Evolutionary conservation across 83 land plant genomes (phyloP).

Genomic region (Isoetes engelmannii): DNA sequence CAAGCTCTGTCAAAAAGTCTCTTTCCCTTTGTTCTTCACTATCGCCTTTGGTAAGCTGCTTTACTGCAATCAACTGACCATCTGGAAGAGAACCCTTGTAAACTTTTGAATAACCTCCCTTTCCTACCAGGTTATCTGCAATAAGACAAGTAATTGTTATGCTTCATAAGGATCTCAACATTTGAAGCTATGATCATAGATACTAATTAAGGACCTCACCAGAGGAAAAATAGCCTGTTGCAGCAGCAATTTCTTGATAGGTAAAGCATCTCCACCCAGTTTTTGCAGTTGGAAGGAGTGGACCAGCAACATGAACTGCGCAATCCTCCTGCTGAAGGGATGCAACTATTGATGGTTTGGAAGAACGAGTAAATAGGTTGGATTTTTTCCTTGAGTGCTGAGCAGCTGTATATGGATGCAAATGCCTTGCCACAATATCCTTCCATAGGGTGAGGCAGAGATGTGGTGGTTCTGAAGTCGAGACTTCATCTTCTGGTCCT

Average conservation of each 20-base stretch:
- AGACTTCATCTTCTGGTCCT: no score
- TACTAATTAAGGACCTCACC: slow-evolving; percentile 18
- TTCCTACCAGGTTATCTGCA: slow-evolving; percentile 75
- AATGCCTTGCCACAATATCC: no score
- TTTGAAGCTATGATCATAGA: neutral
- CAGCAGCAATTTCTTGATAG: slow-evolving; percentile 43
- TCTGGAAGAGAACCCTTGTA: slow-evolving; percentile 51
- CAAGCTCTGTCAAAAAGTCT: slow-evolving; percentile 70
- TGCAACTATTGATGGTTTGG: no score
- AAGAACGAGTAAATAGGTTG: no score
- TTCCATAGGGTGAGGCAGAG: no score
- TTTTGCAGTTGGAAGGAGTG: no score
- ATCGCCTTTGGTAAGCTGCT: slow-evolving; percentile 54
- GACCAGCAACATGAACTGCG: no score
- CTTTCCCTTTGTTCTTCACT: slow-evolving; percentile 48
- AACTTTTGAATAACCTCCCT: slow-evolving; percentile 76
- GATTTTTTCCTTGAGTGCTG: no score
- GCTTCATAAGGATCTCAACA: neutral
- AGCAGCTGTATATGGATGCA: no score
- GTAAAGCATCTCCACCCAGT: slow-evolving; percentile 52
- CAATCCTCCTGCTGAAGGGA: no score
- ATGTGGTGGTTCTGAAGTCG: no score
- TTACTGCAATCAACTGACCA: slow-evolving; percentile 67
- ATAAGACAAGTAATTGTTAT: neutral
- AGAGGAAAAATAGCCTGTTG: slow-evolving; percentile 45